Percentiles rank a stretch among this genome's conserved stretches.
These are phyloP conservation scores for Solanum pinnatisectum DNA, from an alignment of 257 asterid genomes.

Conservation along the genomic window DNA sequence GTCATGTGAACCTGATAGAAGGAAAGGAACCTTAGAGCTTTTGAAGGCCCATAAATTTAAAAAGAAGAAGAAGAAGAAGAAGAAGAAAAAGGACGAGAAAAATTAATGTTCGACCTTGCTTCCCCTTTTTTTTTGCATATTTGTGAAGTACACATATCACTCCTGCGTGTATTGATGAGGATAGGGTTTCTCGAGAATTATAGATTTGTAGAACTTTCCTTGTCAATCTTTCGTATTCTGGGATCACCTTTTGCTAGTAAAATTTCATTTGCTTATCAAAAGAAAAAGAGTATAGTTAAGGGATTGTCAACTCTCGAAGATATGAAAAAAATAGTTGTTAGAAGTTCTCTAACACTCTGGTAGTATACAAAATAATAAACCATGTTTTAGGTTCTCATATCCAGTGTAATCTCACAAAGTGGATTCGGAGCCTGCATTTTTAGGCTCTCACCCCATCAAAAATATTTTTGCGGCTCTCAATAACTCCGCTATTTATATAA, in stretches of 20 bases:
- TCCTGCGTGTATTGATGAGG: neutral
- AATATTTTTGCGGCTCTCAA: neutral
- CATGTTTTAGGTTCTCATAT: neutral
- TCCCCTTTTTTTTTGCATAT: neutral
- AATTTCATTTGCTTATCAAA: neutral
- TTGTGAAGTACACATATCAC: neutral
- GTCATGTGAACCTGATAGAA: neutral
- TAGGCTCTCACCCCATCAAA: neutral
- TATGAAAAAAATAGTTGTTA: neutral
- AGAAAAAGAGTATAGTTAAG: neutral
- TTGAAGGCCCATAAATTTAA: neutral
- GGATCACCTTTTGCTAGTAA: neutral
- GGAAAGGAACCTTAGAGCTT: neutral
- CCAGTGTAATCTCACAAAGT: neutral
- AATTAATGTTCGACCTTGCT: neutral
- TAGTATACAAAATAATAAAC: neutral
- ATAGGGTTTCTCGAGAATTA: neutral
- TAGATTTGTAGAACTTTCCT: neutral
- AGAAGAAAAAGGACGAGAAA: neutral
- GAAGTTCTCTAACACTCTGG: neutral
- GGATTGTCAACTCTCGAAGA: neutral
- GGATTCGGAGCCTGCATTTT: neutral
- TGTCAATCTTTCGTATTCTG: neutral
- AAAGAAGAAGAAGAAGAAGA: neutral
- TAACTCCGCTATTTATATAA: neutral